Conservation (phyloP, 345 rosid species). For the Noccaea caerulescens region DNA sequence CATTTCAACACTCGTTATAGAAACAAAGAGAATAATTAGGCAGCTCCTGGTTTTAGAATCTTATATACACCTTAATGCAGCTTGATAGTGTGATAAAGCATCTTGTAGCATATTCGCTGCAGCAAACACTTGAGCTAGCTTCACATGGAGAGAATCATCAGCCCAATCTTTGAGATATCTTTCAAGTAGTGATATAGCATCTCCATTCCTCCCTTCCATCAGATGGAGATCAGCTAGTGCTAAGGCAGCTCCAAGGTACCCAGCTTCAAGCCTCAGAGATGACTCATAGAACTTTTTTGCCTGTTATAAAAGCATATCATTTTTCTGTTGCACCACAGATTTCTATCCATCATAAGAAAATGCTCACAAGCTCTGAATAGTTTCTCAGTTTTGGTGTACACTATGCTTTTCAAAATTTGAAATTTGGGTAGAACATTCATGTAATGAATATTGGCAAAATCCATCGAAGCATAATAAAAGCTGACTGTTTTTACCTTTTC, state of each 20-base stretch:
- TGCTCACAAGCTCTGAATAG: conserved; percentile 12
- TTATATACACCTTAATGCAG: conserved; percentile 71
- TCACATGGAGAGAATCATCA: conserved; percentile 96
- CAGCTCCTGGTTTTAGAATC: not conserved
- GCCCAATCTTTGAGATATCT: conserved; percentile 97
- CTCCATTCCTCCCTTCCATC: conserved; percentile 87
- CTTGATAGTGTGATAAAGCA: conserved; percentile 85
- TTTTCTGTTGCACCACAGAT: conserved; percentile 4
- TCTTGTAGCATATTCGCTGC: conserved; percentile 86
- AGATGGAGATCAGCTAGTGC: conserved; percentile 95
- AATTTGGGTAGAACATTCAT: conserved; percentile 4
- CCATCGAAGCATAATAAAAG: conserved; percentile 20
- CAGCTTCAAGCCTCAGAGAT: conserved; percentile 90
- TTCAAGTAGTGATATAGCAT: conserved; percentile 93
- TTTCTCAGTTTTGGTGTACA: conserved; percentile 2
- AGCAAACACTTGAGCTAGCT: conserved; percentile 95
- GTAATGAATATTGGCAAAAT: conserved; percentile 16
- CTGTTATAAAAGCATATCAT: conserved; percentile 48
- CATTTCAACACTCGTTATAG: not conserved
- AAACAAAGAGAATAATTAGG: not conserved
- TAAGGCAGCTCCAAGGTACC: conserved; percentile 93
- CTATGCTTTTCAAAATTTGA: not conserved
- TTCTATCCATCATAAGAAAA: not conserved
- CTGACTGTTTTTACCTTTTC: conserved; percentile 70
- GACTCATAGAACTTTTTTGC: conserved; percentile 97